These are phyloP conservation scores for Mangifera indica DNA, from an alignment of 345 rosid genomes.

Conservation along the genomic window DNA sequence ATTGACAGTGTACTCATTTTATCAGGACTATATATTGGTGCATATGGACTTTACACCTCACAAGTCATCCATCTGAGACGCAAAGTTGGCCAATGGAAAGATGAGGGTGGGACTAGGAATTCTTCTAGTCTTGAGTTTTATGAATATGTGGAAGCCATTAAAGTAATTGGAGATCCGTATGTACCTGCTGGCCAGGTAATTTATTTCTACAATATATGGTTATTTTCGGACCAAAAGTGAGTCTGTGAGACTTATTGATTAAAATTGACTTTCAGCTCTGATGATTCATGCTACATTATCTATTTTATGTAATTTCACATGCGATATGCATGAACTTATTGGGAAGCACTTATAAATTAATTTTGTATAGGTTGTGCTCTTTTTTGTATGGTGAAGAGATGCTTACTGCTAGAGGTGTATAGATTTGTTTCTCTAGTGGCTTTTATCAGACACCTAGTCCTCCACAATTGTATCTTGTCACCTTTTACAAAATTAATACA, in stretches of 20 bases:
- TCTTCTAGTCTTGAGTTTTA: constrained; percentile 67
- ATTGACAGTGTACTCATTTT: constrained; percentile 21
- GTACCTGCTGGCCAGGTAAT: constrained; percentile 96
- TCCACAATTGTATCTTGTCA: too few species aligned
- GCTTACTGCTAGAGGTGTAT: too few species aligned
- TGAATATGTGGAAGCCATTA: constrained; percentile 92
- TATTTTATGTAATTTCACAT: neutral
- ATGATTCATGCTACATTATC: neutral
- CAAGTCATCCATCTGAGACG: constrained; percentile 81
- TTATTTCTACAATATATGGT: constrained; percentile 2
- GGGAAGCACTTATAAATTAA: too few species aligned
- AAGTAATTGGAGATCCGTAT: constrained; percentile 86
- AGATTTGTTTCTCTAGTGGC: too few species aligned
- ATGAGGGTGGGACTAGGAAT: constrained; percentile 52
- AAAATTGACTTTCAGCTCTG: neutral
- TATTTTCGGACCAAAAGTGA: neutral
- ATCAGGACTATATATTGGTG: constrained; percentile 85
- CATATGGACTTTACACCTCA: constrained; percentile 78
- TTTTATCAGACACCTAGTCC: too few species aligned
- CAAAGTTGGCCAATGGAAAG: constrained; percentile 90
- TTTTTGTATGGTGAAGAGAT: too few species aligned
- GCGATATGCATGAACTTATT: neutral
- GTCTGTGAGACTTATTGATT: neutral
- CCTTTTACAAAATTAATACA: too few species aligned
- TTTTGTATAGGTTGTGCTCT: too few species aligned